Evolutionary conservation across 208 protist species (phyloP).

Genomic region (Naegleria lovaniensis): DNA sequence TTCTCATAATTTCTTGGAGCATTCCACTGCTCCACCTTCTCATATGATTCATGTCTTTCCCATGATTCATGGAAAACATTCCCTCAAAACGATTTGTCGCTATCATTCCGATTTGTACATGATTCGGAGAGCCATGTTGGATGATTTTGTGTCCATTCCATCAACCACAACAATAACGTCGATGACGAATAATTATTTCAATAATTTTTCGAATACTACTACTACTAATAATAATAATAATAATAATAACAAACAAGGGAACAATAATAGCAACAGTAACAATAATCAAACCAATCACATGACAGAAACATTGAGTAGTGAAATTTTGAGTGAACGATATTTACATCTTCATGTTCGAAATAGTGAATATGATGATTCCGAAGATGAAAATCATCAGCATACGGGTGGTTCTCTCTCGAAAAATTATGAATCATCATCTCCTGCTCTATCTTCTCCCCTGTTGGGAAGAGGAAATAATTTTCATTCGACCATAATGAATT

Average conservation of each 20-base stretch:
- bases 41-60: too few species aligned
- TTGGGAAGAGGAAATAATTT: neutral
- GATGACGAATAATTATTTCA: neutral
- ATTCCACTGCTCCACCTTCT: too few species aligned
- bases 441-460: too few species aligned
- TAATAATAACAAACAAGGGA: too few species aligned
- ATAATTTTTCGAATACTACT: neutral
- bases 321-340: neutral
- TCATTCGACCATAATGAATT: neutral
- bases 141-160: neutral
- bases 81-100: neutral
- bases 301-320: neutral
- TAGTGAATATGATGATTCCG: neutral
- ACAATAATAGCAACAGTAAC: too few species aligned
- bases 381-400: neutral
- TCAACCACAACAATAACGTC: too few species aligned
- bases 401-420: too few species aligned
- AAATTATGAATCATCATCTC: neutral
- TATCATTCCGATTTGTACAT: neutral
- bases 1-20: too few species aligned
- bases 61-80: neutral
- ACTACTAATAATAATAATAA: too few species aligned
- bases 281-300: too few species aligned
- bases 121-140: neutral
- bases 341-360: neutral